Base-by-base conservation (phyloP, 345 rosid genomes). In the Eucalyptus marginata region DNA sequence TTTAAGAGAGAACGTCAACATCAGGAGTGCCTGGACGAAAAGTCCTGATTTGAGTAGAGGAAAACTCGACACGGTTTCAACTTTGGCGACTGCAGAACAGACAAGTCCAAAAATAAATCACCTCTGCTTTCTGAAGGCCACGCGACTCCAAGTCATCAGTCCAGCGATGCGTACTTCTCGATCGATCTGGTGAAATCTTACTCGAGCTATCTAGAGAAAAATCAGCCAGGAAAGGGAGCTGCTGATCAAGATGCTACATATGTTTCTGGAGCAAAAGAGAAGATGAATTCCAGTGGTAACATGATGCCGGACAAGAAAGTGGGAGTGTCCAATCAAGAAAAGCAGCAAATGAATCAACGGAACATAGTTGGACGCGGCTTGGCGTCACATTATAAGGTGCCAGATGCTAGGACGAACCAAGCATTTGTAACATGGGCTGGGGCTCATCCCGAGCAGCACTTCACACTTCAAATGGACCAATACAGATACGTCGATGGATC, bases 91-190 rank as follows among this genome's bases (percentile, higher is more conserved):
- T 25, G 54, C 27, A 86, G 88, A 87, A 33, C 86, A 27, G 43
- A 76, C 89, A 17, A 83, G 76, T 36, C 88, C 87, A 46, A 49
- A 76, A 91, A 91, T 86, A 64, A 71, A 52, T 68, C 90, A 31
- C 89, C 88, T 68, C 66, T 87, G 36, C 10, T 90, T 87, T 92
- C 93, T 5, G 92, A 81, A 87, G 94, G 92, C 51, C 20, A 87
- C 76, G 89, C 88, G 29, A 66, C 92, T 3, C 90, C 91, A 12
- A 95, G 97, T 90, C 90, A 86, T 84, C 96, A 93, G 88, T 89
- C 90, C 56, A 95, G 93, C 52, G 95, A 93, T 24, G 83, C 92
- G 2, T 94, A 89, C 86, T 94, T 95, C 89, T 93, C 93, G 1
- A 91, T 92, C 4, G 95, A 95, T 90, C 62, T 95, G 89, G 92